Base-by-base conservation (phyloP, 306 rosid genomes). In the Hylodesmum podocarpum region DNA sequence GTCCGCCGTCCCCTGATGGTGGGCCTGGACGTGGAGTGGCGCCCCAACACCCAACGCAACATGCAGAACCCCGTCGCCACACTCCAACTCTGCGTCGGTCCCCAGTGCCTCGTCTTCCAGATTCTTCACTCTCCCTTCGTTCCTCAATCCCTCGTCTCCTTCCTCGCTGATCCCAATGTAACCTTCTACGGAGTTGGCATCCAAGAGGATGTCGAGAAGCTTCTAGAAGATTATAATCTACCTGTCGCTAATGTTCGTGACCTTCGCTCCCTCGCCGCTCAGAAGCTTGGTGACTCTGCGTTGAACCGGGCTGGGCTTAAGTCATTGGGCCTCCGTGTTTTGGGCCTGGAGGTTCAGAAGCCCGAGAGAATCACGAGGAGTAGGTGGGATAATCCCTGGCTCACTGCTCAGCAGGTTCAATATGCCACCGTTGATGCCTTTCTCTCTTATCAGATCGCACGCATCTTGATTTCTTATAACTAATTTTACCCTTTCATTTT, bases 1-100 rank as follows among this genome's bases (percentile, higher is more conserved):
- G 9, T 1, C 27, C 7, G 24, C 8, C 54, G 3, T 34, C 25
- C 0, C 14, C 51, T 31, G 25, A 24, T 43, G 8, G 81, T 77
- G 10, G 88, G 88, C 62, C 78, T 84, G 4, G 88, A 84, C 55
- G 10, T 84, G 3, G 88, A 84, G 65, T 84, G 85, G 88, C 88
- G 84, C 16, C 88, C 88, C n/a, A 84, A 84, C 77, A 41, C 51
- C 25, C 70, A 22, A 0, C 36, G 29, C 29, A 58, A 51, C 58
- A 34, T 18, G 54, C 1, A 81, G 1, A 77, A 84, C 59, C 81
- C 72, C 0, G 54, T 77, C 0, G 86, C 86, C 28, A 25, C 50
- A 0, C 27, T 85, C 6, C 88, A 85, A 8, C 72, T 85, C 79
- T 85, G 86, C 28, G 47, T 55, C 5, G 78, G 50, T 2, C 10